These are phyloP conservation scores for Pseudozyma thailandica DNA, from an alignment of 1,284 basidiomycete genomes.

Conservation along the genomic window DNA sequence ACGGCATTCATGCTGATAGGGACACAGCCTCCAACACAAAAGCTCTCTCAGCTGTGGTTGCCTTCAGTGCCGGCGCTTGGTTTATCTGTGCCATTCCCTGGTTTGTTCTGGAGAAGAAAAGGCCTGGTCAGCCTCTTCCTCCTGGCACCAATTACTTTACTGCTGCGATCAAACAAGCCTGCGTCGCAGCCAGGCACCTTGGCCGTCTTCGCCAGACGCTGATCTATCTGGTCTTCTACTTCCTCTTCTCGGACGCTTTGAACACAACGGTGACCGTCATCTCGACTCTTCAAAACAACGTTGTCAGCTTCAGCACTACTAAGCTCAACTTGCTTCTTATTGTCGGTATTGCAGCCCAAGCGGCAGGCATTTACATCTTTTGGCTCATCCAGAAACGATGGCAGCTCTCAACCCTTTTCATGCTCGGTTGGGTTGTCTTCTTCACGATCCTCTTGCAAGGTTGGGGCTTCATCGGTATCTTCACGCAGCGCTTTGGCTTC, in stretches of 20 bases:
- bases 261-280: slow-evolving; percentile 83
- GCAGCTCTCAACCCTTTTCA: slow-evolving; percentile 75
- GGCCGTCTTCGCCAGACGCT: slow-evolving; percentile 21
- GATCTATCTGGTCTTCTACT: slow-evolving; percentile 75
- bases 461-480: slow-evolving; percentile 88
- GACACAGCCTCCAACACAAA: slow-evolving; percentile 69
- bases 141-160: slow-evolving; percentile 76
- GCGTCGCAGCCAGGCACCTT: slow-evolving; percentile 25
- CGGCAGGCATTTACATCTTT: slow-evolving; percentile 74
- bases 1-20: slow-evolving; percentile 72
- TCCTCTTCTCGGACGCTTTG: slow-evolving; percentile 81
- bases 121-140: slow-evolving; percentile 71
- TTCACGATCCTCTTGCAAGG: slow-evolving; percentile 80
- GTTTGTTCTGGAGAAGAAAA: slow-evolving; percentile 72
- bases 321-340: slow-evolving; percentile 77
- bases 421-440: slow-evolving; percentile 80
- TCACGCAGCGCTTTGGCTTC: slow-evolving; percentile 77
- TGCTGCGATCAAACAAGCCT: slow-evolving; percentile 71
- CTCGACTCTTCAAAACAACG: slow-evolving; percentile 80
- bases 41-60: slow-evolving; percentile 69
- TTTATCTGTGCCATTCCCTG: slow-evolving; percentile 80
- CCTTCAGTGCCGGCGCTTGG: slow-evolving; percentile 69
- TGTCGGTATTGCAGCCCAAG: slow-evolving; percentile 80
- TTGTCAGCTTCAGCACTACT: slow-evolving; percentile 78
- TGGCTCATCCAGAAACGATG: slow-evolving; percentile 83